phyloP scores from a whole-genome alignment of 140 eudicot genomes.

The Ambrosia hybrid region DNA sequence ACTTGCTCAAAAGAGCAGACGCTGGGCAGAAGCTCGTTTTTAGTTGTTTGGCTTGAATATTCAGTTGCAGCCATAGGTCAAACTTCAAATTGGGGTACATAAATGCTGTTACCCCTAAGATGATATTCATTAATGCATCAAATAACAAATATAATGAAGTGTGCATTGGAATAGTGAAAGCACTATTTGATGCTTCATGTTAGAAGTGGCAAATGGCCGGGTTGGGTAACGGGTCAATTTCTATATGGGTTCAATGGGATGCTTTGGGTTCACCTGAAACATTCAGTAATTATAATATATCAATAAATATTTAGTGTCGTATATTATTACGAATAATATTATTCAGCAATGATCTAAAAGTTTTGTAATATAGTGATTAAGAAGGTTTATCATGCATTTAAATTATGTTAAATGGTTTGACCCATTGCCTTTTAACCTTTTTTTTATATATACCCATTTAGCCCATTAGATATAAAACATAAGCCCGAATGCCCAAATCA shows the following conservation, averaged over 20 bases:
- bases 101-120: no score
- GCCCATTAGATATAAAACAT: background rate
- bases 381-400: background rate
- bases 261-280: background rate
- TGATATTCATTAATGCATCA: background rate
- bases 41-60: constrained; percentile 4
- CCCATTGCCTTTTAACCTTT: background rate
- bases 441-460: background rate
- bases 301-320: background rate
- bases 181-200: constrained; percentile 8
- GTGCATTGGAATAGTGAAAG: background rate
- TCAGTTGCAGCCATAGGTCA: constrained; percentile 1
- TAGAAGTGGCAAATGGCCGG: constrained; percentile 8
- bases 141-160: constrained; percentile 10
- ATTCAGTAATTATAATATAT: background rate
- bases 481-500: background rate
- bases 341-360: background rate
- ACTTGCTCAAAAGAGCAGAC: background rate
- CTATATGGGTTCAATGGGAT: background rate
- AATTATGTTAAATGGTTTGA: background rate
- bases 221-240: background rate
- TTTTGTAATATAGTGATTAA: background rate
- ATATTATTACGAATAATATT: background rate
- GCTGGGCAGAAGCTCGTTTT: background rate
- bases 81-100: background rate